phyloP scores from a whole-genome alignment of 2,329 filamentous ascomycete genomes.

The Colletotrichum incanum region DNA sequence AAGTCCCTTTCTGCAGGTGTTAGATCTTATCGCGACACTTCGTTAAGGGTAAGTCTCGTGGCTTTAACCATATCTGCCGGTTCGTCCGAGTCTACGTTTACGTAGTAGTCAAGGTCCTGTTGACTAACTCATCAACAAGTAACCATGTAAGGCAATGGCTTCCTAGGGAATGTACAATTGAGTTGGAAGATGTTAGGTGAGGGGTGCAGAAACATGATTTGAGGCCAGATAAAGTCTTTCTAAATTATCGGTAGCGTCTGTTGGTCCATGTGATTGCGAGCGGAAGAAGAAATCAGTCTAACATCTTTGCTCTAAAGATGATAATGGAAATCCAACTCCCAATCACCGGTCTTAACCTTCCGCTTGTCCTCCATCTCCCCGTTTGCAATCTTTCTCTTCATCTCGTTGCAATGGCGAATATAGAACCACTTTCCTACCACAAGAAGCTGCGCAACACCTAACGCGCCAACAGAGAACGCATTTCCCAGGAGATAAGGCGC shows the following conservation, averaged over 20 bases:
- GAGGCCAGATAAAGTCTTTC: no score
- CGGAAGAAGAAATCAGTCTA: neutral
- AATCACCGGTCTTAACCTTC: conserved; percentile 62
- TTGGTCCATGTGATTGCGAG: neutral
- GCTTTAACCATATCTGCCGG: no score
- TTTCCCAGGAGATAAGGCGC: conserved; percentile 53
- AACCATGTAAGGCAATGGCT: conserved; percentile 1
- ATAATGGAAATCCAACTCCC: conserved; percentile 64
- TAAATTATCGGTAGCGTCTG: neutral
- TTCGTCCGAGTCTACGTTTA: neutral
- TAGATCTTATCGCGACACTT: no score
- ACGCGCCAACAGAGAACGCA: conserved; percentile 46
- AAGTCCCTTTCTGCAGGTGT: conserved; percentile 50
- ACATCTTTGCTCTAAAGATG: conserved; percentile 48
- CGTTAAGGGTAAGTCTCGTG: no score
- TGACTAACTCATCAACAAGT: conserved; percentile 22
- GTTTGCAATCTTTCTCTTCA: conserved; percentile 52
- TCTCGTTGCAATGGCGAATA: conserved; percentile 60
- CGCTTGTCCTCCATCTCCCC: conserved; percentile 61
- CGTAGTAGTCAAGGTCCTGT: conserved; percentile 16
- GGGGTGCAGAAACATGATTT: no score
- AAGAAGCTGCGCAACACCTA: conserved; percentile 53
- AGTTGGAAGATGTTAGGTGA: conserved; percentile 28
- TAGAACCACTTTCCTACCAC: conserved; percentile 60
- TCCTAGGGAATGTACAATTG: neutral